These are phyloP conservation scores for Xylariales sp. DNA, from an alignment of 2,329 filamentous ascomycete species.

Conservation along the genomic window DNA sequence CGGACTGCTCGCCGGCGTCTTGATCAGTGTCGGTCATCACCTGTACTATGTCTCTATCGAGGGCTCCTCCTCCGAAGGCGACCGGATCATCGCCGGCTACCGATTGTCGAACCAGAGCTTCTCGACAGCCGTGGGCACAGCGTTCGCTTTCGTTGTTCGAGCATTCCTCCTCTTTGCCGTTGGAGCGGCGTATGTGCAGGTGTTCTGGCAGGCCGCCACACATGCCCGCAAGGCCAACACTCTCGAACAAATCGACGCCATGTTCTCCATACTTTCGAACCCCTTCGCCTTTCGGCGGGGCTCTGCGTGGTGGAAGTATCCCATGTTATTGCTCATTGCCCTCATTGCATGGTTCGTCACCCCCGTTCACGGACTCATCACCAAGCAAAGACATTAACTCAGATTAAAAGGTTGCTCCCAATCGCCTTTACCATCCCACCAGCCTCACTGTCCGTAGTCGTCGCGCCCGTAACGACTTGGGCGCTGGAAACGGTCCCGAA, in stretches of 20 bases:
- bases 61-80: background rate
- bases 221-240: background rate
- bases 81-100: background rate
- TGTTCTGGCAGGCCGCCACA: constrained; percentile 10
- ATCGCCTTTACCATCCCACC: constrained; percentile 16
- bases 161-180: constrained; percentile 1
- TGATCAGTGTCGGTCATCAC: constrained; percentile 2
- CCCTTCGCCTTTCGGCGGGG: constrained; percentile 1
- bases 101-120: constrained; percentile 5
- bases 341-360: background rate
- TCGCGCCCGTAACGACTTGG: background rate
- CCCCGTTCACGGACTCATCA: background rate
- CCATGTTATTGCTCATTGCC: background rate
- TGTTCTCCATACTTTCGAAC: constrained; percentile 10
- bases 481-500: background rate
- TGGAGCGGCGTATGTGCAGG: constrained; percentile 7
- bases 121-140: constrained; percentile 2
- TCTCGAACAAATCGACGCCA: constrained; percentile 6
- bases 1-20: background rate
- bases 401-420: constrained; percentile 4
- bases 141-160: constrained; percentile 14
- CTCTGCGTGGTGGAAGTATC: constrained; percentile 11
- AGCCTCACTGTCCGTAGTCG: background rate
- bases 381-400: background rate
- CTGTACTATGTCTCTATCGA: constrained; percentile 14